Conservation (phyloP, 2,329 filamentous ascomycete genomes). For the Aureobasidium sp. region DNA sequence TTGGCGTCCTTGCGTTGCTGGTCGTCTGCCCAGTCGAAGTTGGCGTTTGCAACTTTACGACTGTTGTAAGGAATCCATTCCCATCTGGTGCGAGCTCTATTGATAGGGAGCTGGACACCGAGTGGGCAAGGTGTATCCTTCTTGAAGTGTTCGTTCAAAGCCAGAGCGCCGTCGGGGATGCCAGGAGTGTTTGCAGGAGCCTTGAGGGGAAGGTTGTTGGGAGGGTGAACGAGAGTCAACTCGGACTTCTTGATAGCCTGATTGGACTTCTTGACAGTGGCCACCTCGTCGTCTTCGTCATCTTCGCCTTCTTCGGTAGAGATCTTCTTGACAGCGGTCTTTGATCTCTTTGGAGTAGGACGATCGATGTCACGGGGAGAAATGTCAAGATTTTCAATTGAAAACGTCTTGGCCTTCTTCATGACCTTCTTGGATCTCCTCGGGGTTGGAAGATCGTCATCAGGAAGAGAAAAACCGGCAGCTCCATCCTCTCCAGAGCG, state of each 20-base stretch:
- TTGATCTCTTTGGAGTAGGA: neutral
- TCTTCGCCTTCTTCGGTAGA: neutral
- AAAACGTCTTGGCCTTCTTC: neutral
- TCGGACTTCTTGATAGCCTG: neutral
- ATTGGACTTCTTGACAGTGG: neutral
- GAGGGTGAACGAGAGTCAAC: neutral
- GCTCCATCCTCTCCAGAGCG: neutral
- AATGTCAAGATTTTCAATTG: neutral
- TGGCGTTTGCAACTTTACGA: neutral
- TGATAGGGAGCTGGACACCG: neutral
- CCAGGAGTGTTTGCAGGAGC: neutral
- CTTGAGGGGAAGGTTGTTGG: neutral
- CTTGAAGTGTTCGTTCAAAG: neutral
- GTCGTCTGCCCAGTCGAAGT: neutral
- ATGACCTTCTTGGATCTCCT: neutral
- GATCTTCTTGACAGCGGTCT: too few species aligned
- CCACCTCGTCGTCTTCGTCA: neutral
- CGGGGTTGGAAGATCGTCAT: neutral
- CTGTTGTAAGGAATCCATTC: neutral
- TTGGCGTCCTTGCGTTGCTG: neutral
- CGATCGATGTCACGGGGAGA: neutral
- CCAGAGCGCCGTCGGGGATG: neutral
- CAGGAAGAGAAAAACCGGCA: neutral
- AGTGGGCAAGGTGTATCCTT: neutral
- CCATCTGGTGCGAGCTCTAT: neutral